Evolutionary conservation across 2,329 filamentous ascomycete genomes (phyloP).

Genomic region (Colletotrichum eleusines): DNA sequence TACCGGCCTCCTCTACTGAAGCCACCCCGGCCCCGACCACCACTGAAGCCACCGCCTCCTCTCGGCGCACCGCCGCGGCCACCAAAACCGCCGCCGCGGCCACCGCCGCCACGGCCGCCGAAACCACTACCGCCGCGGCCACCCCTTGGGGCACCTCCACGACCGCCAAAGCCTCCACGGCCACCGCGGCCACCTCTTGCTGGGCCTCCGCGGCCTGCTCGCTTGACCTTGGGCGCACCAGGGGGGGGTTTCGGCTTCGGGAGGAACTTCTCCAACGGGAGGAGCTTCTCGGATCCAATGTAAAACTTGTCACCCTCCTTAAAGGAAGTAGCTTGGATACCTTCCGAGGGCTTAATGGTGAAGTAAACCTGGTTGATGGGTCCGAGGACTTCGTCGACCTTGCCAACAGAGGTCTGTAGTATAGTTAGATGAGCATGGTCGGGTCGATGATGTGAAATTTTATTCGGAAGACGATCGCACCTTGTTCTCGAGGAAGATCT

Average conservation of each 20-base stretch:
- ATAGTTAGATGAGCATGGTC: constrained; percentile 6
- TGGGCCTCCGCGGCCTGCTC: constrained; percentile 64
- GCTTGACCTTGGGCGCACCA: constrained; percentile 73
- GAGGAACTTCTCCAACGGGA: constrained; percentile 95
- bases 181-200: constrained; percentile 59
- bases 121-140: constrained; percentile 49
- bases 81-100: constrained; percentile 46
- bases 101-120: constrained; percentile 37
- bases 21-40: constrained; percentile 39
- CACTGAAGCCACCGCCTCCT: constrained; percentile 39
- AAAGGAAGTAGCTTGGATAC: constrained; percentile 94
- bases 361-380: constrained; percentile 99
- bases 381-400: constrained; percentile 97
- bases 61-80: constrained; percentile 43
- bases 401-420: constrained; percentile 83
- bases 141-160: constrained; percentile 43
- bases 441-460: background rate
- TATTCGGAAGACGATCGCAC: constrained; percentile 55
- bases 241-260: constrained; percentile 86
- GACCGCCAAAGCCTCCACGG: constrained; percentile 46
- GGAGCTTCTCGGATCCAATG: constrained; percentile 92
- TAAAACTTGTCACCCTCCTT: constrained; percentile 98
- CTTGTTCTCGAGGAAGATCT: constrained; percentile 99
- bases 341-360: constrained; percentile 96
- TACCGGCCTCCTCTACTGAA: constrained; percentile 42